A percentile compares a stretch with the other conserved stretches of the same genome.
phyloP scores from a whole-genome alignment of 2,329 filamentous ascomycete species.

The Venturia pyrina region DNA sequence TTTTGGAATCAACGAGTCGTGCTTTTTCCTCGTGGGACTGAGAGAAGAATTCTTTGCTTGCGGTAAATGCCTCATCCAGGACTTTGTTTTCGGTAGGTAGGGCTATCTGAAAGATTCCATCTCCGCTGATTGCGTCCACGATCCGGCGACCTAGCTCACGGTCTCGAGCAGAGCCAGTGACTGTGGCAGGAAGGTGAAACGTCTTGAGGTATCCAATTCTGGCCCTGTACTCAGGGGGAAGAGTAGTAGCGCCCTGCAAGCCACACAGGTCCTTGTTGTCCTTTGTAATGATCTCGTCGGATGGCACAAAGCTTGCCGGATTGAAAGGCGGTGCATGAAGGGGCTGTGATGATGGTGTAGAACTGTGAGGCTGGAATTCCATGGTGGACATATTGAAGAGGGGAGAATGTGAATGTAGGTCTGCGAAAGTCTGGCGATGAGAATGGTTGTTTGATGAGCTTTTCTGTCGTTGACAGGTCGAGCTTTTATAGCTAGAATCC shows the following conservation, averaged over 20 bases:
- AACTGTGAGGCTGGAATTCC: not conserved
- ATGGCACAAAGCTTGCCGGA: not conserved
- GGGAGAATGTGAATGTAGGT: not conserved
- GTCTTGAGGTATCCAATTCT: slow-evolving; percentile 28
- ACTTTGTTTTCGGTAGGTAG: slow-evolving; percentile 29
- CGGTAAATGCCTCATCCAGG: slow-evolving; percentile 28
- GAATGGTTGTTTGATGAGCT: not conserved
- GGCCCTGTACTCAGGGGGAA: slow-evolving; percentile 24
- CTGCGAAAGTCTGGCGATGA: not conserved
- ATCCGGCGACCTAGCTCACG: slow-evolving; percentile 31
- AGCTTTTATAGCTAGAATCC: not conserved
- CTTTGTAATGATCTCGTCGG: not conserved
- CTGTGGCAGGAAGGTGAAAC: slow-evolving; percentile 31
- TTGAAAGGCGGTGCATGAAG: not conserved
- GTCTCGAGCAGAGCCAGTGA: slow-evolving; percentile 28
- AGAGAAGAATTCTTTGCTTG: slow-evolving; percentile 32
- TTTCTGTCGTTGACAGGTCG: not conserved
- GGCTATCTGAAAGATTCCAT: slow-evolving; percentile 39
- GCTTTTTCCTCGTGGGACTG: slow-evolving; percentile 30
- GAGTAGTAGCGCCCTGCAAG: not conserved
- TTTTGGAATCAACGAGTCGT: slow-evolving; percentile 34
- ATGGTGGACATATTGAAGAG: not conserved
- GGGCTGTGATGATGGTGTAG: not conserved
- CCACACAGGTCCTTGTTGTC: slow-evolving; percentile 3
- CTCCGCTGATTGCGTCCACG: slow-evolving; percentile 33